Evolutionary conservation across 1,139 yeast species (phyloP).

Genomic region (Pichia sp.): DNA sequence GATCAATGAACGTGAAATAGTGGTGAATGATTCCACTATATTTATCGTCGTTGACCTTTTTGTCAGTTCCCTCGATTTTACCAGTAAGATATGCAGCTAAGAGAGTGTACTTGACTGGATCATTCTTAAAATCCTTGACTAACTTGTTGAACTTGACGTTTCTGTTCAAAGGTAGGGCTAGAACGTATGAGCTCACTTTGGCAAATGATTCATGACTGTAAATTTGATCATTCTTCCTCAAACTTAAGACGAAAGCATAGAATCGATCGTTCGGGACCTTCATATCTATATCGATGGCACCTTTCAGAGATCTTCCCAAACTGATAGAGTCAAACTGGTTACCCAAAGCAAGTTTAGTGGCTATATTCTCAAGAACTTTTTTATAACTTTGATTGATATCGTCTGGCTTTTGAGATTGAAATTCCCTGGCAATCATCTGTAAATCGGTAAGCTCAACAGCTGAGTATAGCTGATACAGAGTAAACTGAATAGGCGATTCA

Average conservation of each 20-base stretch:
- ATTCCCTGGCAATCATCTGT: conserved; percentile 17
- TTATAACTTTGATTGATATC: conserved; percentile 23
- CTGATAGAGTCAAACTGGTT: conserved; percentile 21
- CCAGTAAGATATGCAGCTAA: conserved; percentile 14
- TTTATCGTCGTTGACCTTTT: conserved; percentile 18
- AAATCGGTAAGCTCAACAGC: conserved; percentile 29
- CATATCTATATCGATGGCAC: conserved; percentile 14
- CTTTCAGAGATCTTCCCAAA: conserved; percentile 25
- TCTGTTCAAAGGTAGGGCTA: conserved; percentile 39
- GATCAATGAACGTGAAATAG: conserved; percentile 32
- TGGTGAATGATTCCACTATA: conserved; percentile 6
- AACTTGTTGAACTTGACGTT: conserved; percentile 28
- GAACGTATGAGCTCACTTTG: conserved; percentile 39
- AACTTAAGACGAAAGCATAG: conserved; percentile 38
- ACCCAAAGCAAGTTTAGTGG: conserved; percentile 17
- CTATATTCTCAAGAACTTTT: conserved; percentile 15
- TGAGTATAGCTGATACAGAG: conserved; percentile 41
- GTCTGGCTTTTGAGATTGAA: conserved; percentile 17
- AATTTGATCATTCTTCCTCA: conserved; percentile 41
- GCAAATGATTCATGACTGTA: conserved; percentile 31
- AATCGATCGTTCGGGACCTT: conserved; percentile 25
- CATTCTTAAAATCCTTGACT: conserved; percentile 29
- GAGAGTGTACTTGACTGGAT: conserved; percentile 21
- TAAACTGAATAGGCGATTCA: conserved; percentile 43
- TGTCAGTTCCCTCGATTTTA: conserved; percentile 1